phyloP scores from a whole-genome alignment of 1,284 basidiomycete species.

The Ganoderma lingzhi region DNA sequence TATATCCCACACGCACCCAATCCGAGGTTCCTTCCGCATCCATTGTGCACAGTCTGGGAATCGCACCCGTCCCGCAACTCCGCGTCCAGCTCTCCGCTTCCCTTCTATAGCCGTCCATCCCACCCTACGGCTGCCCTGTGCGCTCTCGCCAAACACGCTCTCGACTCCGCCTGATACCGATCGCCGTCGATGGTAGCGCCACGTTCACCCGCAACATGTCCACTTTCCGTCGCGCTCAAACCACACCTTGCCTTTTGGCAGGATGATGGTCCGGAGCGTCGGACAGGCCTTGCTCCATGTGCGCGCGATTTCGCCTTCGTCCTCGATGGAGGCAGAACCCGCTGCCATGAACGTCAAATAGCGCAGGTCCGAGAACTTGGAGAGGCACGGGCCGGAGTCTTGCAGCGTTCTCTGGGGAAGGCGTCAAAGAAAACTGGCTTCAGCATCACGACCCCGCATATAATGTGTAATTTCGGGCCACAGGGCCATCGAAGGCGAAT shows the following conservation, averaged over 20 bases:
- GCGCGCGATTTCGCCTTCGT: slow-evolving; percentile 46
- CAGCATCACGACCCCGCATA: slow-evolving; percentile 11
- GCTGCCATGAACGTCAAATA: slow-evolving; percentile 54
- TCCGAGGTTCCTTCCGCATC: background rate
- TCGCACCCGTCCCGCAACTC: background rate
- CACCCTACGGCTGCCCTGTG: background rate
- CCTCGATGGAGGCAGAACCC: slow-evolving; percentile 34
- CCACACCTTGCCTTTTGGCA: slow-evolving; percentile 53
- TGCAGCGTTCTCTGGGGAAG: slow-evolving; percentile 42
- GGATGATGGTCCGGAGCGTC: slow-evolving; percentile 52
- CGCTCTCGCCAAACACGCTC: slow-evolving; percentile 1
- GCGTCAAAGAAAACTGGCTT: background rate
- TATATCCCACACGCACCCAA: slow-evolving; percentile 7
- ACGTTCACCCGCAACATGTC: slow-evolving; percentile 34
- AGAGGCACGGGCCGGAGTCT: slow-evolving; percentile 38
- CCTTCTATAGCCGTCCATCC: background rate
- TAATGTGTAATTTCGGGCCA: background rate
- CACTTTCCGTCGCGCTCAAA: slow-evolving; percentile 41
- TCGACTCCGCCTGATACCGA: background rate
- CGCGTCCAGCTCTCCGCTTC: background rate
- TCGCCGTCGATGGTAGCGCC: background rate
- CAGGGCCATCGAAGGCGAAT: background rate
- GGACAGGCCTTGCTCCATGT: slow-evolving; percentile 50
- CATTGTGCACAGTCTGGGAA: slow-evolving; percentile 5
- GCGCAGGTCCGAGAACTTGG: slow-evolving; percentile 44